Base-by-base conservation (phyloP, 495 filamentous ascomycete genomes). In the Lasiosphaeriaceae sp. region DNA sequence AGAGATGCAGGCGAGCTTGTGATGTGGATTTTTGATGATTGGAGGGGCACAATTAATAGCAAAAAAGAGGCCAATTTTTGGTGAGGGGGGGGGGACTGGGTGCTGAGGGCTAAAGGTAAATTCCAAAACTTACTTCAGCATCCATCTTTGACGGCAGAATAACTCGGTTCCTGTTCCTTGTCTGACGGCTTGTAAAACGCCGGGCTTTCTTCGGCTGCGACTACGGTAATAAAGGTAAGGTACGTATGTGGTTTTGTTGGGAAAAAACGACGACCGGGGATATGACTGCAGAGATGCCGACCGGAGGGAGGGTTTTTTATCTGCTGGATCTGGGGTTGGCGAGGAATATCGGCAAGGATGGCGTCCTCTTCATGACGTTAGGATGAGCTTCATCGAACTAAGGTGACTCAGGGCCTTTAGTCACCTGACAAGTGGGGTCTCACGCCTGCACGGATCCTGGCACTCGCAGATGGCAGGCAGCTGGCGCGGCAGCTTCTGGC, bases 391-490 rank as follows among this genome's bases (percentile, higher is more conserved):
- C 19, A 24, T 11, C 4, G 11, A 16, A 31, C 16, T 47, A 44
- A 55, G 57, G 69, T 70, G 65, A 69, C 59, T 68, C 67, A 69
- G 64, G 43, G 23, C 54, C 53, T 49, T 31, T n/a, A 16, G 45
- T 68, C 69, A 69, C 57, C 60, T 71, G 69, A 71, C 49, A 66
- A 51, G 66, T 54, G 66, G 66, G 64, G 60, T 7, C 16, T 43
- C 16, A 12, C 4, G 14, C 9, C 5, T 43, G 1, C 39, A 37
- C 14, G 0, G 14, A 16, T 43, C 39, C 14, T 43, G 39, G 9
- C 9, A 5, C 4, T 6, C 14, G 39, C 39, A n/a, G n/a, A 0
- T 2, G 39, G 39, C 12, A 12, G 39, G 16, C 39, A 41, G 39
- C 24, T 11, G 17, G 19, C 51, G 26, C n/a, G 26, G 26, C 3